phyloP scores from a whole-genome alignment of 2,329 filamentous ascomycete species.

The Celoporthe dispersa region DNA sequence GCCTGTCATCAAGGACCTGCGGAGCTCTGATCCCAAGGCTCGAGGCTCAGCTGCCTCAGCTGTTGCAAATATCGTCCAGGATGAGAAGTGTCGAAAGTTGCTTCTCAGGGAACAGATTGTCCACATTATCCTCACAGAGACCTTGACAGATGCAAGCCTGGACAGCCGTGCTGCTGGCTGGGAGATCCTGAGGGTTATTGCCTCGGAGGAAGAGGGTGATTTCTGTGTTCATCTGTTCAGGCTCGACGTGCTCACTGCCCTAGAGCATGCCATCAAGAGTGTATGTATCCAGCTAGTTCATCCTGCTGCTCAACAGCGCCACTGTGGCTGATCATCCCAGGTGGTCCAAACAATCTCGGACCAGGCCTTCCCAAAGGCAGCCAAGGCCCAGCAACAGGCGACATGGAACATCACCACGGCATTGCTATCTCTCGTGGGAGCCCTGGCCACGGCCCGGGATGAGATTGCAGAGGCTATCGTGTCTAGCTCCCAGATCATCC shows the following conservation, averaged over 20 bases:
- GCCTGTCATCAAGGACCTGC: conserved; percentile 64
- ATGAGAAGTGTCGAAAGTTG: conserved; percentile 65
- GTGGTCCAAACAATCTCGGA: conserved; percentile 39
- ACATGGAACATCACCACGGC: conserved; percentile 60
- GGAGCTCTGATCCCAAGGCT: conserved; percentile 62
- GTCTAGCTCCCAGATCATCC: conserved; percentile 51
- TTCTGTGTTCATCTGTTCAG: conserved; percentile 70
- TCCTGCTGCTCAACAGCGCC: not conserved
- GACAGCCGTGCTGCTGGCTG: conserved; percentile 70
- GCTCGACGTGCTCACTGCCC: conserved; percentile 63
- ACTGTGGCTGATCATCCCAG: conserved; percentile 25
- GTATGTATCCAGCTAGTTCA: not conserved
- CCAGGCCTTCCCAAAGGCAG: conserved; percentile 49
- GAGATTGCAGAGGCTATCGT: conserved; percentile 62
- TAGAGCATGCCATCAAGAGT: conserved; percentile 38
- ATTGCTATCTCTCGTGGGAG: conserved; percentile 56
- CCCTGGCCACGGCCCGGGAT: conserved; percentile 62
- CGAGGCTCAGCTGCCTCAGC: conserved; percentile 63
- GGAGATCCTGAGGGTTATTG: conserved; percentile 66
- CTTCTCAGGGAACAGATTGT: conserved; percentile 70
- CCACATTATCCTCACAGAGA: conserved; percentile 65
- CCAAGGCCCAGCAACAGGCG: conserved; percentile 57
- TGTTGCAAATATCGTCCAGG: conserved; percentile 65
- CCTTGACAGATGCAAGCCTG: conserved; percentile 64
- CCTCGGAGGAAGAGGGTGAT: conserved; percentile 66